phyloP scores from a whole-genome alignment of 768 basidiomycete species.

The Pleurotus salmoneostramineus region DNA sequence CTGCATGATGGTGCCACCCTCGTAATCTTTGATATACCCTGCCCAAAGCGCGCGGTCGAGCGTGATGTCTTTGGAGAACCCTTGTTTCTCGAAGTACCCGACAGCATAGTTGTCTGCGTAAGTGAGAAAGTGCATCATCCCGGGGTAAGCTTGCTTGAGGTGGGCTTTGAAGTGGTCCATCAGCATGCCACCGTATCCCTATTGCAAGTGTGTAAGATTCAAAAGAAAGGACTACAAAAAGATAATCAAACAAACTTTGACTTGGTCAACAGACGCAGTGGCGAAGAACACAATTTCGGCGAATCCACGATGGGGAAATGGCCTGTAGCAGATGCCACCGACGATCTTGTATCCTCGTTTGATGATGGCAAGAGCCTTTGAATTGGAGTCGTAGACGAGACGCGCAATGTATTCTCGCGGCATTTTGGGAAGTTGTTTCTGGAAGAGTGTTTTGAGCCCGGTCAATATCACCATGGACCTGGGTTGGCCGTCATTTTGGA shows the following conservation, averaged over 20 bases:
- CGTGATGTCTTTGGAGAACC: conserved; percentile 96
- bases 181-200: conserved; percentile 97
- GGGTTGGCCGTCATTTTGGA: conserved; percentile 77
- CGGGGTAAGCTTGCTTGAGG: conserved; percentile 76
- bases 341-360: conserved; percentile 95
- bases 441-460: conserved; percentile 95
- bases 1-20: conserved; percentile 99
- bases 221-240: no score
- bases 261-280: conserved; percentile 93
- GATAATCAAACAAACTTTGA: no score
- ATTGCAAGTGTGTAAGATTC: no score
- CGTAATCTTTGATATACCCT: conserved; percentile 99
- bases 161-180: conserved; percentile 99
- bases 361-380: conserved; percentile 90
- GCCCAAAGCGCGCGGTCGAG: conserved; percentile 93
- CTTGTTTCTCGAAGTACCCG: conserved; percentile 99
- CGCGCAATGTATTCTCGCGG: conserved; percentile 97
- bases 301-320: conserved; percentile 91
- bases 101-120: conserved; percentile 99
- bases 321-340: conserved; percentile 95
- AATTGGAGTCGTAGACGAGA: conserved; percentile 89
- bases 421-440: conserved; percentile 98
- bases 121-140: conserved; percentile 92
- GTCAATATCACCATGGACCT: conserved; percentile 84
- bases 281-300: conserved; percentile 99